Evolutionary conservation across 345 rosid genomes (phyloP), one percentile per base, ranked within the genome.

Genomic region (Heritiera littoralis): DNA sequence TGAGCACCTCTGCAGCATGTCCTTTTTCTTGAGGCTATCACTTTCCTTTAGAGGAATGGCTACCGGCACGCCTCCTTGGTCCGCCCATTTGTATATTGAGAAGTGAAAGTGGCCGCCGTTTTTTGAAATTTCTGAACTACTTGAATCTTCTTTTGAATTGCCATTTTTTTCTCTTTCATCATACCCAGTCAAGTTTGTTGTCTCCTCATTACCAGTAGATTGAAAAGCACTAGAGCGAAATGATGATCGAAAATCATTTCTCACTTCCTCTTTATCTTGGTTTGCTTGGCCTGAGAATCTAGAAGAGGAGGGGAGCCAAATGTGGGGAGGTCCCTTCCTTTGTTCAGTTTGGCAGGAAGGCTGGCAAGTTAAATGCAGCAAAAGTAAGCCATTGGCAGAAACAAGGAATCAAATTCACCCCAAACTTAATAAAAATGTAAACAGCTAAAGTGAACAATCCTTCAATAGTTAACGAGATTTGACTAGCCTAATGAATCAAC

Each of bases 51-150:
- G 78, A 66, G 92, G 82, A 86, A 84, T 73, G 12, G 46, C 77
- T 43, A 87, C n/a, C 12, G 94, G 94, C 28, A 86, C 82, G 35
- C 94, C 91, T 65, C 94, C 94, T 69, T 89, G 88, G 85, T 90
- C 86, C 65, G 92, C 96, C 99, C 99, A 95, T 84, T 90, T 95
- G 86, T 90, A 95, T 61, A 95, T 93, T 1, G 99, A 95, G 87
- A 95, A 92, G 84, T 92, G 98, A 86, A 92, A 93, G 18, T 85
- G 89, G 80, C 77, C 82, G 41, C 82, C 55, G 3, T 76, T 78
- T 23, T 66, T 67, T 28, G 49, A 17, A 78, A 71, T 83, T 77
- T 80, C 60, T n/a, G 88, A 78, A 80, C 45, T 9, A 76, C n/a
- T 67, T n/a, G 81, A 81, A 67, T 86, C 86, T 61, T 77, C 85